Evolutionary conservation across 768 basidiomycete species (phyloP).

Genomic region (Cyclocybe cylindracea): DNA sequence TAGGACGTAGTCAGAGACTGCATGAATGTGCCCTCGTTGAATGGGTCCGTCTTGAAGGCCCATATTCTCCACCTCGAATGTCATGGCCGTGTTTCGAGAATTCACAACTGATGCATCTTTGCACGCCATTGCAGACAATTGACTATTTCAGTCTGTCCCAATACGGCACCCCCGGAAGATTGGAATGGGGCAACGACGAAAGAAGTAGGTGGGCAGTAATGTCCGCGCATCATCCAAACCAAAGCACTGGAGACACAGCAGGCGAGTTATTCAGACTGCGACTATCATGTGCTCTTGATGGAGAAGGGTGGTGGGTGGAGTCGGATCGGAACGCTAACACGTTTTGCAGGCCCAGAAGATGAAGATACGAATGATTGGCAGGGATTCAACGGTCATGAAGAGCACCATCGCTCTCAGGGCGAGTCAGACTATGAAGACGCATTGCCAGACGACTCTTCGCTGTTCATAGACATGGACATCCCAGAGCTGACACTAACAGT

Average conservation of each 20-base stretch:
- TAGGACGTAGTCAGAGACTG: no score
- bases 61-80: background rate
- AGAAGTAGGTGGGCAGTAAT: constrained; percentile 2
- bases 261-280: constrained; percentile 7
- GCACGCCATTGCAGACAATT: constrained; percentile 9
- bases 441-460: no score
- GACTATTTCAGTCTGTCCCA: constrained; percentile 15
- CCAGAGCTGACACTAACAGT: constrained; percentile 33
- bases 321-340: background rate
- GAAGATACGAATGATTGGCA: background rate
- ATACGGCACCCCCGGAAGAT: constrained; percentile 9
- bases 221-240: constrained; percentile 6
- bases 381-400: constrained; percentile 5
- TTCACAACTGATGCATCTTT: background rate
- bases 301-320: background rate
- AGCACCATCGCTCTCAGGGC: background rate
- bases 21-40: background rate
- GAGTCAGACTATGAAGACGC: no score
- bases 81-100: background rate
- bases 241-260: constrained; percentile 11
- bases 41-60: background rate
- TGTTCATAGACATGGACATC: constrained; percentile 1
- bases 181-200: constrained; percentile 8
- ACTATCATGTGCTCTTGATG: background rate
- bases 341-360: constrained; percentile 6